Base-by-base conservation (phyloP, 78 protist genomes). In the Diacronema lutheri region DNA sequence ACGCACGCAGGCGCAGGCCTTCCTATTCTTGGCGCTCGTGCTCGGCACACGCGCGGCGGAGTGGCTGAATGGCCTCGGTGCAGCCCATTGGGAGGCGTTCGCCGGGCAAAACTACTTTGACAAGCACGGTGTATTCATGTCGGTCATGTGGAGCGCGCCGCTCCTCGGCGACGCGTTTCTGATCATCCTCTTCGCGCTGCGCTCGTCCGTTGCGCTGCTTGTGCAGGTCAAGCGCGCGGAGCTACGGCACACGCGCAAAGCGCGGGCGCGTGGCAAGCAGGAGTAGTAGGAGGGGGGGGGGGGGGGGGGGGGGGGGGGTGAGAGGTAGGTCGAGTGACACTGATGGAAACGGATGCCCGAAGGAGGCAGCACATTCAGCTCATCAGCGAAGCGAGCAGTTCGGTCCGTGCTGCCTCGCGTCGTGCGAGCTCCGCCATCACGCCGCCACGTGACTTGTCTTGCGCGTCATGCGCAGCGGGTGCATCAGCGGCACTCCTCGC, bases 51-150 rank as follows among this genome's bases (percentile, higher is more conserved):
- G 41, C 79, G 20, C 14, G 9, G 57, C 79, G 16, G 58, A 71
- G 57, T 1, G 58, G 35, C 46, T 71, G 16, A 71, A 71, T 16
- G 13, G 14, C 21, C 58, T 41, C 26, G 79, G 58, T 1, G 55
- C 58, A 13, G 57, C n/a, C 23, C 79, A 71, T 35, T 71, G 79
- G 79, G 31, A 21, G 14, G 13, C 9, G 16, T 71, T 71, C 58
- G 79, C 57, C n/a, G 35, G 37, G 37, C 79, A 71, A 26, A 25
- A 71, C 35, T 71, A 71, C 79, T 71, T 71, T 26, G 79, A 71
- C 57, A 7, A 37, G 79, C 79, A 29, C 0, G 79, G 79, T 35
- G 79, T 71, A 35, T 71, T 71, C 79, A 41, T 71, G 37, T 38
- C 79, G 19, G 35, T 71, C 26, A 9, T 71, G 60, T 55, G 25